phyloP scores from a whole-genome alignment of 2,329 filamentous ascomycete genomes.

The Periconia sp. region DNA sequence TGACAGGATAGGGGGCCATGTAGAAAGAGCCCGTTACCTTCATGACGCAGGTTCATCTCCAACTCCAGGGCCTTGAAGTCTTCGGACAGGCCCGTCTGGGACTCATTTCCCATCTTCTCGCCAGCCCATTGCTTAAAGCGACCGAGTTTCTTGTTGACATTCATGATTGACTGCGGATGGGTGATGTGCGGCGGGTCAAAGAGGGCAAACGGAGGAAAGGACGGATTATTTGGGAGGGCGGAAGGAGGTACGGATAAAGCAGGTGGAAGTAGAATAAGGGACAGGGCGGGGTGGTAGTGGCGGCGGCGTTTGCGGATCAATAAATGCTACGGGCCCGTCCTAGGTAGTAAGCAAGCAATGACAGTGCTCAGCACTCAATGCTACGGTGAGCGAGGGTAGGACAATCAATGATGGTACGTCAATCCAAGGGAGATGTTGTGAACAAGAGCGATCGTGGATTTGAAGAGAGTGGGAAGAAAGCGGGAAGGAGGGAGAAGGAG shows the following conservation, averaged over 20 bases:
- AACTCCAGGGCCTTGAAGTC: slow-evolving; percentile 88
- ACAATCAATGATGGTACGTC: not conserved
- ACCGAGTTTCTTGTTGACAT: slow-evolving; percentile 85
- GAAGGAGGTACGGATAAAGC: not conserved
- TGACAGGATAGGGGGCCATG: slow-evolving; percentile 5
- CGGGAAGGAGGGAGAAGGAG: not conserved
- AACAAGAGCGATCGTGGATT: not conserved
- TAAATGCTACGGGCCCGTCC: not conserved
- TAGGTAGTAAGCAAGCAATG: not conserved
- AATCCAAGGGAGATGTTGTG: not conserved
- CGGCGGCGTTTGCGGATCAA: not conserved
- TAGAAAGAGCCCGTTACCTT: slow-evolving; percentile 60
- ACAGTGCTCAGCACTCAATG: not conserved
- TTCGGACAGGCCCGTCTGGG: slow-evolving; percentile 82
- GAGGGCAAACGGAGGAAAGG: not conserved
- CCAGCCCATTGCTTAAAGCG: slow-evolving; percentile 97
- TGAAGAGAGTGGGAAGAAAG: not conserved
- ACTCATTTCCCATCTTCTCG: slow-evolving; percentile 91
- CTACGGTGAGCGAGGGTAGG: not conserved
- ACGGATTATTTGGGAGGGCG: not conserved
- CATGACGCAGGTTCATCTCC: slow-evolving; percentile 86
- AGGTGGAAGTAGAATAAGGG: not conserved
- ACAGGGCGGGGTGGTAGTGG: not conserved
- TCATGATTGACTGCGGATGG: slow-evolving; percentile 48
- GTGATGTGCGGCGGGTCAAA: not conserved